Evolutionary conservation across 31 red algal genomes (phyloP).

Genomic region (Endocladia muricata): DNA sequence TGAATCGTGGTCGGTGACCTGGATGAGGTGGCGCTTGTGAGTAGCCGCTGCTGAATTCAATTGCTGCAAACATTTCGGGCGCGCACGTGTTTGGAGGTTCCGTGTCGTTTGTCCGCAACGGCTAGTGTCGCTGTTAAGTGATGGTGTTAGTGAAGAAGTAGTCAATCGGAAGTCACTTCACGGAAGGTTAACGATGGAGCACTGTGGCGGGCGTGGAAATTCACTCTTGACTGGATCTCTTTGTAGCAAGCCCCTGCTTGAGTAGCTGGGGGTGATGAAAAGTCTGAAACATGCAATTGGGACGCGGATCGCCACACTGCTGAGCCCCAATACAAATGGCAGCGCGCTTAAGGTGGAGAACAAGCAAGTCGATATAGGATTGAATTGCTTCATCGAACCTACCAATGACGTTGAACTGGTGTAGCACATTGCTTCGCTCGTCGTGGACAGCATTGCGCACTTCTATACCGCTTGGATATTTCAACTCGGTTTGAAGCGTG

Average conservation of each 20-base stretch:
- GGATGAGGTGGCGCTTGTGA: not conserved
- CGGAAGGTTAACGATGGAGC: not conserved
- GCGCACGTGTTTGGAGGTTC: not conserved
- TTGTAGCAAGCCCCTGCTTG: not conserved
- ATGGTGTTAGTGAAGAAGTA: not conserved
- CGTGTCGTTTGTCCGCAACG: conserved; percentile 1
- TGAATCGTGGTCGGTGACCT: not conserved
- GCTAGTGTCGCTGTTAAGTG: not conserved
- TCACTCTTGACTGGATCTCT: not conserved
- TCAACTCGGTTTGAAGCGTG: not conserved
- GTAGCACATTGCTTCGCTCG: not conserved
- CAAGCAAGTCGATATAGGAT: not conserved
- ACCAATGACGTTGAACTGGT: not conserved
- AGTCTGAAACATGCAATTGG: not conserved
- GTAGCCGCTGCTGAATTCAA: conserved; percentile 1
- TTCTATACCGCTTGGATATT: not conserved
- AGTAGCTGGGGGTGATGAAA: not conserved
- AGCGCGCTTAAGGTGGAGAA: not conserved
- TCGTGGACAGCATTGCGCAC: not conserved
- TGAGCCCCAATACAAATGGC: not conserved
- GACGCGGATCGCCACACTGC: not conserved
- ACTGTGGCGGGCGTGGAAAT: not conserved
- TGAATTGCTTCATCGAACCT: not conserved
- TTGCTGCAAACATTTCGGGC: not conserved
- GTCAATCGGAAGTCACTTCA: not conserved